Base-by-base conservation (phyloP, 345 rosid species). In the Camelina laxa region DNA sequence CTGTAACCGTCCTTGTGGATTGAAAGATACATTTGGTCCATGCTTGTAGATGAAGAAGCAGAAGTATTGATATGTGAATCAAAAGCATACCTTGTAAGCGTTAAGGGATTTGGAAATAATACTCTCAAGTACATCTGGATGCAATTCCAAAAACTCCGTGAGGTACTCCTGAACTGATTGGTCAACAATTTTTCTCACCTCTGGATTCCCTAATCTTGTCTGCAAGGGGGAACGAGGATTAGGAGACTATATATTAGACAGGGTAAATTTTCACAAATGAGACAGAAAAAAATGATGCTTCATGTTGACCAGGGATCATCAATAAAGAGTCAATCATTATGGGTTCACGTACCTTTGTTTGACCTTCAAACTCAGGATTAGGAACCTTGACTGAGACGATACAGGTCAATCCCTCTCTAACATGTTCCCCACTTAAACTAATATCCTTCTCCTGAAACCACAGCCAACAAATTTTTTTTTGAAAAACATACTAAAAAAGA, bases 161-260 rank as follows among this genome's bases (percentile, higher is more conserved):
- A 96, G 91, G 80, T 86, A 88, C 86, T 96, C 99, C 72, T 92
- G 99, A 64, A 96, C 86, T 75, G 96, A 89, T 76, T 91, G 98
- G 73, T 96, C 99, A 44, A 96, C 98, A 76, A 88, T 85, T 72
- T 84, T 90, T 61, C 98, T 91, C 72, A 96, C 98, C 82, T 96
- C 99, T 30, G 99, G 98, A 87, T 96, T 96, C 67, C 99, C 99
- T 84, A 96, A 83, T 82, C 99, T 91, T 79, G 99, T 96, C 99
- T 96, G 72, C 75, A 75, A 41, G 62, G 49, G 67, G 20, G 65
- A 44, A 49, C 6, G 64, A 60, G 66, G 33, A 21, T 51, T 74
- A 78, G 39, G 59, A 67, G 47, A 49, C 3, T 56, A 8, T 39
- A 38, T 21, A 75, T 75, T 60, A 76, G 38, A 11, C 38, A 30